Base-by-base conservation (phyloP, 2,329 filamentous ascomycete genomes). In the Colletotrichum noveboracense region DNA sequence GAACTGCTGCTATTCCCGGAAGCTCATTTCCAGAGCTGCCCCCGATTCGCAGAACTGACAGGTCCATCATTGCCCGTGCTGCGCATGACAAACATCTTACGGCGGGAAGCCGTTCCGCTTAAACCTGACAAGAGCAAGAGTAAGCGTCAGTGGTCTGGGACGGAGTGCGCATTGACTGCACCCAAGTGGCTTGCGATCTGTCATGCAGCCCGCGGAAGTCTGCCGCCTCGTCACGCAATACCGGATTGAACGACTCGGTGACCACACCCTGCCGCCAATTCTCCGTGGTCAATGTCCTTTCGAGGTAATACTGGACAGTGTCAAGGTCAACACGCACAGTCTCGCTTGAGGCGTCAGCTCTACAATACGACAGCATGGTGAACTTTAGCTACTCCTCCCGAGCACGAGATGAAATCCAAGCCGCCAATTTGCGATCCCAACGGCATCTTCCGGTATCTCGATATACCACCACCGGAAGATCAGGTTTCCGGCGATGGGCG, bases 141-240 rank as follows among this genome's bases (percentile, higher is more conserved):
- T 36, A 61, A 48, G 64, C 52, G 64, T 68, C 43, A 32, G 36
- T 34, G 10, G 10, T n/a, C 18, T 43, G 14, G 12, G 18, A 26
- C 55, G 55, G 30, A 52, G 28, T 48, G 30, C n/a, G 56, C 43
- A 34, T 52, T 36, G 26, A 28, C 21, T 30, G 43, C 43, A 38
- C 21, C 21, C 24, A 28, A 56, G 66, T 69, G 38, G 21, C 32
- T 62, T 36, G n/a, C 30, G 30, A 69, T 69, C 64, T 69, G 21
- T 34, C 24, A 21, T 68, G 38, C 13, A 76, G 30, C 18, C 52
- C 52, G 70, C 65, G 48, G 67, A 71, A 71, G 67, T 28, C 32
- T 71, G 36, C 66, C 36, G 55, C 61, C 70, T 38, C 36, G 52
- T 74, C 71, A 62, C 52, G 30, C 66, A 61, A 58, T 75, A 18